Evolutionary conservation across 805 yeast species (phyloP).

Genomic region (Candida koratica): DNA sequence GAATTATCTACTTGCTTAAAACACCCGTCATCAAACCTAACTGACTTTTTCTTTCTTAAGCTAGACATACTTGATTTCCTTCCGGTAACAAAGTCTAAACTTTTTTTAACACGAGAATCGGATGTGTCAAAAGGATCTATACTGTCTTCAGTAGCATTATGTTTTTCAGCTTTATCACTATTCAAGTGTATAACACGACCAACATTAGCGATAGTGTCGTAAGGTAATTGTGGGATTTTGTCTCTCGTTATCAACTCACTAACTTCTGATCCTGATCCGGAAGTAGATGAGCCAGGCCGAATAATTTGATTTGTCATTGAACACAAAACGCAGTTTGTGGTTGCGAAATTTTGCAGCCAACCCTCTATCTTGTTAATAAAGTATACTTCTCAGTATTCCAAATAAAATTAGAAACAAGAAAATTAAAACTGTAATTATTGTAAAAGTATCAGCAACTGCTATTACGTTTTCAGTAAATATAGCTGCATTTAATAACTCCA

Average conservation of each 20-base stretch:
- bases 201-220: no score
- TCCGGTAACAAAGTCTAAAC: slow-evolving; percentile 10
- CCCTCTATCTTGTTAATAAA: slow-evolving; percentile 76
- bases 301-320: not conserved
- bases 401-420: slow-evolving; percentile 81
- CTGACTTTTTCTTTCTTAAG: slow-evolving; percentile 13
- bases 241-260: slow-evolving; percentile 4
- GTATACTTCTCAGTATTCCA: slow-evolving; percentile 91
- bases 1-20: not conserved
- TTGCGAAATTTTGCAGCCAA: slow-evolving; percentile 41
- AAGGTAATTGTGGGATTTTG: slow-evolving; percentile 4
- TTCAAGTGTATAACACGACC: no score
- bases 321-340: no score
- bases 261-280: not conserved
- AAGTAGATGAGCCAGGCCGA: not conserved
- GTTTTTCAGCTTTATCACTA: not conserved
- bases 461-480: slow-evolving; percentile 84
- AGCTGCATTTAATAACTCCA: slow-evolving; percentile 82
- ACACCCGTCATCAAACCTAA: slow-evolving; percentile 9
- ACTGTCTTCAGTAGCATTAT: slow-evolving; percentile 17
- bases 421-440: slow-evolving; percentile 79
- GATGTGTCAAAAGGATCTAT: slow-evolving; percentile 21
- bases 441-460: slow-evolving; percentile 88
- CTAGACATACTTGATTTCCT: slow-evolving; percentile 12
- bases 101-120: slow-evolving; percentile 15